Conservation (phyloP, 306 rosid genomes). For the Mucuna pruriens region DNA sequence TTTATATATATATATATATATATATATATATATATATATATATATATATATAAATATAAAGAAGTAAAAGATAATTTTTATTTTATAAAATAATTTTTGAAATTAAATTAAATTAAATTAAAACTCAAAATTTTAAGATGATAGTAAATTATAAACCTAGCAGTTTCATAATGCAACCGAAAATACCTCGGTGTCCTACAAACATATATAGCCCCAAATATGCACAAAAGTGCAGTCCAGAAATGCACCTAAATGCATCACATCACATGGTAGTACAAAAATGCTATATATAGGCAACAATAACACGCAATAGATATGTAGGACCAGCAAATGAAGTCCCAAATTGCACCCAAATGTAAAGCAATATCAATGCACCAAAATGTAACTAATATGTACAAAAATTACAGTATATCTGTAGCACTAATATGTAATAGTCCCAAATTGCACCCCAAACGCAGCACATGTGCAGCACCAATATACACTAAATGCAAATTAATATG, state of each 20-base stretch:
- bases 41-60: too few relatives aligned
- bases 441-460: neutral
- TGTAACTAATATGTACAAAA: neutral
- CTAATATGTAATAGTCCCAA: neutral
- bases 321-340: neutral
- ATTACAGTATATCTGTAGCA: neutral
- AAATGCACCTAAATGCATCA: neutral
- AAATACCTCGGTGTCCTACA: neutral
- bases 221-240: neutral
- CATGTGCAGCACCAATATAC: neutral
- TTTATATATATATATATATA: too few relatives aligned
- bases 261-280: neutral
- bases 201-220: neutral
- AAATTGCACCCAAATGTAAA: too few relatives aligned
- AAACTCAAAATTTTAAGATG: too few relatives aligned
- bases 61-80: too few relatives aligned
- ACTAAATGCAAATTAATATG: slow-evolving; percentile 5
- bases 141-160: too few relatives aligned
- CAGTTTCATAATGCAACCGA: neutral
- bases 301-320: neutral
- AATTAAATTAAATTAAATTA: too few relatives aligned
- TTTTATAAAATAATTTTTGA: too few relatives aligned
- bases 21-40: too few relatives aligned
- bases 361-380: too few relatives aligned
- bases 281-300: neutral